These are phyloP conservation scores for Aureobasidium sp. DNA, from an alignment of 2,329 filamentous ascomycete genomes.

Conservation along the genomic window DNA sequence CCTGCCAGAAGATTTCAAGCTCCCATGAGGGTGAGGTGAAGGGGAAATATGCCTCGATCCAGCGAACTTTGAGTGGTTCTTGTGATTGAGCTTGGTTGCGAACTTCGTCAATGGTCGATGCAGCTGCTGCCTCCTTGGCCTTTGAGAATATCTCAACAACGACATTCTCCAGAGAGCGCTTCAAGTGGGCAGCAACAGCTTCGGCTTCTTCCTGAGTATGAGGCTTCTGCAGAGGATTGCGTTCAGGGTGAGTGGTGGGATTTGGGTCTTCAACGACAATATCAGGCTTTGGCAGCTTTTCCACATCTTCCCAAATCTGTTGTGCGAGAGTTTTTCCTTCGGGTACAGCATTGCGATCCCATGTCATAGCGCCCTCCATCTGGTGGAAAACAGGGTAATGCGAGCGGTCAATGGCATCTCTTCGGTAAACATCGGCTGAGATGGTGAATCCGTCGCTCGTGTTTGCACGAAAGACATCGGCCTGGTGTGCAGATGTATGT, in stretches of 20 bases:
- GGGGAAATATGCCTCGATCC: constrained; percentile 96
- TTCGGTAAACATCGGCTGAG: constrained; percentile 87
- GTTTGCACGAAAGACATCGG: constrained; percentile 69
- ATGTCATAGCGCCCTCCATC: constrained; percentile 91
- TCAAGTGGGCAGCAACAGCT: constrained; percentile 77
- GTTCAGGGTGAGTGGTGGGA: constrained; percentile 65
- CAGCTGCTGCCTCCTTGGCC: constrained; percentile 58
- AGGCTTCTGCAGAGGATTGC: constrained; percentile 72
- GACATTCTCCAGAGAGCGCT: constrained; percentile 80
- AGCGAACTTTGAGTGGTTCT: constrained; percentile 77
- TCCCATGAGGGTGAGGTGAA: constrained; percentile 96
- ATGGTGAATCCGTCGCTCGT: constrained; percentile 76
- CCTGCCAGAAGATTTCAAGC: constrained; percentile 88
- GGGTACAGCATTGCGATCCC: constrained; percentile 62
- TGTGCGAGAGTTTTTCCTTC: constrained; percentile 49
- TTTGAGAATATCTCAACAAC: constrained; percentile 82
- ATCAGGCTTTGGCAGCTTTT: constrained; percentile 62
- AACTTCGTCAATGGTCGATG: constrained; percentile 32
- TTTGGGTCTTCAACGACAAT: constrained; percentile 79
- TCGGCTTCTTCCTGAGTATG: constrained; percentile 73
- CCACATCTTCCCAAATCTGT: constrained; percentile 63
- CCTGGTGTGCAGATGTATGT: constrained; percentile 90
- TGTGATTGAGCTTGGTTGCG: constrained; percentile 29
- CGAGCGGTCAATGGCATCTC: constrained; percentile 88
- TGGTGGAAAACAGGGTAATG: constrained; percentile 98